Conservation (phyloP, 768 basidiomycete species). For the Galerina sulciceps region DNA sequence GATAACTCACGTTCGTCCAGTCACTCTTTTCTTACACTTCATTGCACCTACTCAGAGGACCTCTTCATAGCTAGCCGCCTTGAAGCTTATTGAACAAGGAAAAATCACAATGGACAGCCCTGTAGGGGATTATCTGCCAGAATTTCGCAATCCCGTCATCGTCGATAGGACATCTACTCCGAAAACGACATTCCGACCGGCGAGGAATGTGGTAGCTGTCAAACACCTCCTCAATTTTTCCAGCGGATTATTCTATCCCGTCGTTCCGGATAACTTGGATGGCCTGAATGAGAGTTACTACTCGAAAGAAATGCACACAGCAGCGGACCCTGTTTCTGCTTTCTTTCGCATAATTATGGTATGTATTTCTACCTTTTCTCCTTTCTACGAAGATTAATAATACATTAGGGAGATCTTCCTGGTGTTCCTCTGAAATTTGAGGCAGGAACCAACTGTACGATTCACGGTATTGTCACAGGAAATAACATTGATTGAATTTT, state of each 20-base stretch:
- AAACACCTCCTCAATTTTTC: conserved; percentile 36
- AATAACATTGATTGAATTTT: neutral
- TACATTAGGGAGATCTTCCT: conserved; percentile 27
- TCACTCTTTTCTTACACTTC: no score
- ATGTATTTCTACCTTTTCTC: neutral
- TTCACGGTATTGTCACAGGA: neutral
- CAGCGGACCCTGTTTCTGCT: conserved; percentile 17
- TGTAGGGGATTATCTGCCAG: conserved; percentile 30
- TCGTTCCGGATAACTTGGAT: conserved; percentile 5
- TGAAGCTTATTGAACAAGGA: conserved; percentile 37
- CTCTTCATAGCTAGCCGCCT: conserved; percentile 29
- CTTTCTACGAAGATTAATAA: neutral
- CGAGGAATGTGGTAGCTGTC: conserved; percentile 27
- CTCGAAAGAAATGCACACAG: conserved; percentile 26
- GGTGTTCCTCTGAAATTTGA: conserved; percentile 34
- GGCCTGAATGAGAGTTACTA: conserved; percentile 23
- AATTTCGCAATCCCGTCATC: conserved; percentile 31
- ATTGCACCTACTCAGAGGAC: no score
- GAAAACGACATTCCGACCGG: conserved; percentile 25
- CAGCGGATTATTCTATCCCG: conserved; percentile 35
- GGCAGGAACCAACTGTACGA: conserved; percentile 35
- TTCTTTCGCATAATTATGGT: conserved; percentile 30
- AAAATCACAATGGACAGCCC: conserved; percentile 29
- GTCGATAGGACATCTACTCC: conserved; percentile 24
- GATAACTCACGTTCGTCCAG: conserved; percentile 30